A percentile compares a stretch with the other conserved stretches of the same genome.
phyloP scores from a whole-genome alignment of 768 basidiomycete species.

The Pseudohyphozyma bogoriensis region DNA sequence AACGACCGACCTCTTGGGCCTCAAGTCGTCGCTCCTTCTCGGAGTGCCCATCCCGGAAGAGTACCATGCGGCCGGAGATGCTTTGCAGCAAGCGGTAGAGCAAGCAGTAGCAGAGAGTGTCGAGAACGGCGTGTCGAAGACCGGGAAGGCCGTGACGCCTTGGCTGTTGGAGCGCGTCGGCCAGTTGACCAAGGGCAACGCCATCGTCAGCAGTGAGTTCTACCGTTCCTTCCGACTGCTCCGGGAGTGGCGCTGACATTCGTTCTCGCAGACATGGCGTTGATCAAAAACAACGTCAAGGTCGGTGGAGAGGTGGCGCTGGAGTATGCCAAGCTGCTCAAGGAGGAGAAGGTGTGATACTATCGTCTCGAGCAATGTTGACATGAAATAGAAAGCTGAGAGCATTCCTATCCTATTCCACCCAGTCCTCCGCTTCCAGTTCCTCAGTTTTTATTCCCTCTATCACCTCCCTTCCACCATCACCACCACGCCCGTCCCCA shows the following conservation, averaged over 20 bases:
- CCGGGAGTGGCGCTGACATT: neutral
- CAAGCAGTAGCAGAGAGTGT: constrained; percentile 76
- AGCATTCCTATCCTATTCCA: neutral
- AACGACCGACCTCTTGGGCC: constrained; percentile 43
- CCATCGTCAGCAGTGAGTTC: constrained; percentile 58
- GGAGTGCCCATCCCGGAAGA: constrained; percentile 80
- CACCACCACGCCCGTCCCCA: neutral
- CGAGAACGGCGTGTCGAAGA: constrained; percentile 61
- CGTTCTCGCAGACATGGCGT: constrained; percentile 56
- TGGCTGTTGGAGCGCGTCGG: constrained; percentile 79
- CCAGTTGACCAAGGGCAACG: constrained; percentile 66
- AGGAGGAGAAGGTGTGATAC: constrained; percentile 31
- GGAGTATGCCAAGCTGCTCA: constrained; percentile 53
- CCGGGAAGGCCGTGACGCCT: constrained; percentile 86
- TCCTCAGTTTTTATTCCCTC: neutral
- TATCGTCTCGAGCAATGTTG: neutral
- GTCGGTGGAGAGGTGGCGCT: constrained; percentile 73
- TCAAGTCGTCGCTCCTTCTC: constrained; percentile 68
- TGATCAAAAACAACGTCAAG: constrained; percentile 77
- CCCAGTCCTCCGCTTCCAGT: neutral
- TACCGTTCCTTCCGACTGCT: neutral
- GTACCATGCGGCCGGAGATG: constrained; percentile 55
- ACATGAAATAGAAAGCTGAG: constrained; percentile 8
- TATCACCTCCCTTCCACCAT: neutral
- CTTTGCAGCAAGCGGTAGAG: constrained; percentile 67